Conservation (phyloP, 2,329 filamentous ascomycete genomes). For the Ophiostoma sp. region DNA sequence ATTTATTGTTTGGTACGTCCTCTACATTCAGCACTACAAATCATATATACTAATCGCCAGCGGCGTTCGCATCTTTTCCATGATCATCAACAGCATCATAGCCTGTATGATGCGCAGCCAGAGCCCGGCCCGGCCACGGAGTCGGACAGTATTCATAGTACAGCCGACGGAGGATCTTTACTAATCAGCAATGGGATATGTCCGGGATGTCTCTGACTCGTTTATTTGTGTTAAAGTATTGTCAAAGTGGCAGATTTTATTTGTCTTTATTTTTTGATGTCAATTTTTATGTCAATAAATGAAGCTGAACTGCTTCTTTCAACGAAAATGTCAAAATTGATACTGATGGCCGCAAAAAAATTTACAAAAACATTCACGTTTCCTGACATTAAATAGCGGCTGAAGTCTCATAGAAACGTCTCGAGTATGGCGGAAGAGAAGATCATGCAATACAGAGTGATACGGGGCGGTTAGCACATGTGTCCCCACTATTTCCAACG, state of each 20-base stretch:
- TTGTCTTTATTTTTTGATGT: no score
- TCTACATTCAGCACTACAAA: not conserved
- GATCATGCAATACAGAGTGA: not conserved
- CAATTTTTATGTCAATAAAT: no score
- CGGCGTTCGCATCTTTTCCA: not conserved
- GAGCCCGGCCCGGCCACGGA: not conserved
- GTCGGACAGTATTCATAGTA: not conserved
- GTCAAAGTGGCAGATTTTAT: not conserved
- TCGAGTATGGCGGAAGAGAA: not conserved
- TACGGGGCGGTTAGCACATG: not conserved
- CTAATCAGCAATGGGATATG: not conserved
- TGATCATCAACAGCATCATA: conserved; percentile 4
- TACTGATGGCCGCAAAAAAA: no score
- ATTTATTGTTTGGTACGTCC: not conserved
- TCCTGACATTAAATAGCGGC: no score
- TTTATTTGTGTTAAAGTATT: no score
- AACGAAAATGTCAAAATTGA: no score
- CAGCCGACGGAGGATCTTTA: not conserved
- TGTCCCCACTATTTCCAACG: not conserved
- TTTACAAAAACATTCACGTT: no score
- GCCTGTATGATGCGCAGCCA: conserved; percentile 12
- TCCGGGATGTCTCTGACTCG: no score
- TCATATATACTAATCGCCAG: not conserved
- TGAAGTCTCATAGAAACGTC: no score
- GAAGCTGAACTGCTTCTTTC: no score